These are phyloP conservation scores for Calonectria multiphialidica DNA, from an alignment of 2,329 filamentous ascomycete species.

Conservation along the genomic window DNA sequence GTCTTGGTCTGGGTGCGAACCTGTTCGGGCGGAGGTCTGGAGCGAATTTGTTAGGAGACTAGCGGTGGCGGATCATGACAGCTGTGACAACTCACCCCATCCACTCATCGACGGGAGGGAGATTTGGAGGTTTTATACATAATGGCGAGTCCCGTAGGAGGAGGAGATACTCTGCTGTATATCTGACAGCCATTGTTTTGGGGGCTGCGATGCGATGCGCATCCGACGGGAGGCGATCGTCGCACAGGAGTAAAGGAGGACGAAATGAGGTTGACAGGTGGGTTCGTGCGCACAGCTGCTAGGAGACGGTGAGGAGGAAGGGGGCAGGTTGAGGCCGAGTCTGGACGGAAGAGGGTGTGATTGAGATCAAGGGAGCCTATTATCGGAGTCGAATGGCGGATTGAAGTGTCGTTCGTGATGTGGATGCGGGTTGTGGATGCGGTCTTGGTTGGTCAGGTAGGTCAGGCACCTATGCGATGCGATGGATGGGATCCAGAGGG, in stretches of 20 bases:
- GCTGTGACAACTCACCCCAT: conserved; percentile 78
- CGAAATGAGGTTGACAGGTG: conserved; percentile 18
- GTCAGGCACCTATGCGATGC: conserved; percentile 24
- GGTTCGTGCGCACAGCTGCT: conserved; percentile 16
- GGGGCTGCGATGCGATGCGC: conserved; percentile 50
- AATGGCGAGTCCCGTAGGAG: conserved; percentile 84
- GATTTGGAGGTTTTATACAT: conserved; percentile 80
- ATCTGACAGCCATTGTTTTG: conserved; percentile 70
- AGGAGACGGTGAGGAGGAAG: neutral
- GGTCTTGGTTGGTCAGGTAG: conserved; percentile 11
- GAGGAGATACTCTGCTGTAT: conserved; percentile 82
- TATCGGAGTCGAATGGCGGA: neutral
- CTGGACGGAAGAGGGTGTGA: neutral
- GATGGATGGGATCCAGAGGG: conserved; percentile 5
- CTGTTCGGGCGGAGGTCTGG: conserved; percentile 60
- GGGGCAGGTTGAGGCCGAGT: neutral
- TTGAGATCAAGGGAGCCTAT: conserved; percentile 4
- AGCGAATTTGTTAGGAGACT: conserved; percentile 34
- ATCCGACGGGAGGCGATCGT: conserved; percentile 46
- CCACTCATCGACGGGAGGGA: conserved; percentile 93
- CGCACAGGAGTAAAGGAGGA: conserved; percentile 29
- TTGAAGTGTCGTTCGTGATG: conserved; percentile 5
- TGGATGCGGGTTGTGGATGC: conserved; percentile 6
- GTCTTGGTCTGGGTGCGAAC: conserved; percentile 59
- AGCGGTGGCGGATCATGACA: conserved; percentile 25